Evolutionary conservation across 306 rosid species (phyloP), one percentile per base, ranked within the genome.

Genomic region (Rosa chinensis): DNA sequence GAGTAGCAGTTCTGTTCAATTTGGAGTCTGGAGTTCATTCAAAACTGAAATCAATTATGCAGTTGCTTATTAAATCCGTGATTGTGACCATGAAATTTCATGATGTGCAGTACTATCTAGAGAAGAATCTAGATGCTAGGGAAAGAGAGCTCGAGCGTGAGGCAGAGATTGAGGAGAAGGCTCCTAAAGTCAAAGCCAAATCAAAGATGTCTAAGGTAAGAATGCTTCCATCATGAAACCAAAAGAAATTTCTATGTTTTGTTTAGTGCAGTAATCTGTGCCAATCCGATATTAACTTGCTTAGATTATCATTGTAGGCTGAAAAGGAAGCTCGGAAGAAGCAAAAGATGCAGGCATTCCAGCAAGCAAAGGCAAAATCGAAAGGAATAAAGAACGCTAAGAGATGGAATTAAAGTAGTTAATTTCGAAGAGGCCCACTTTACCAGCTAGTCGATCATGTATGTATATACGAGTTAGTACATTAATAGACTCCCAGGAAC

Each of bases 171-270:
- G 99, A 92, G 37, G 97, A 87, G 77, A 95, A 91, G 82, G 99
- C 97, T 84, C 98, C 98, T 45, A 91, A 92, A 85, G 85, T 89
- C 71, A 94, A 94, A 84, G 99, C 99, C 80, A 94, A 94, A 87
- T 94, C 97, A 23, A 94, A 94, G 91, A 94, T 95, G 99, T 92
- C 99, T 8, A 95, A 91, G 97, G 99, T 94, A 82, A 56, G 37
- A 77, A 68, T 73, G 16, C 52, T 76, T 67, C 66, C 42, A 18
- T 66, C 66, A 8, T 75, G 52, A 58, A 8, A 56, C 42, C 5
- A 11, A 3, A 39, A 58, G 40, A 21, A 20, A 21, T 37, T 35
- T 21, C 21, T 66, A 12, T 35, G 23, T 6, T 74, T 66, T 52
- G 44, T 63, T 64, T 35, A 45, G 18, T 8, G 66, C 25, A 52